Evolutionary conservation across 768 basidiomycete genomes (phyloP).

Genomic region (Leccinum incarnatum): DNA sequence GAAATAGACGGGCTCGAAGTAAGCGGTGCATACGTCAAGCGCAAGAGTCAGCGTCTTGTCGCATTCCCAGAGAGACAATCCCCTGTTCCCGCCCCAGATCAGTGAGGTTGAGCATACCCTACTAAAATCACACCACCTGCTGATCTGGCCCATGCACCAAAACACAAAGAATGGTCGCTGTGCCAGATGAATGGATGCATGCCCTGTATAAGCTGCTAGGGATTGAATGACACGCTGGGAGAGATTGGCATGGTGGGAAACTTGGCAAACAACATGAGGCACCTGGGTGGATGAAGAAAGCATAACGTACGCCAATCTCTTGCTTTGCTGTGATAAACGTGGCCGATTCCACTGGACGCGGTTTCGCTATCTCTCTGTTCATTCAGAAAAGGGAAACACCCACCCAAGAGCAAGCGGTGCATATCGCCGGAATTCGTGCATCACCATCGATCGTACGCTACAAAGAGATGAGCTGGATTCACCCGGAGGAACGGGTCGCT

Average conservation of each 20-base stretch:
- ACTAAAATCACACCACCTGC: constrained; percentile 38
- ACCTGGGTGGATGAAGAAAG: constrained; percentile 5
- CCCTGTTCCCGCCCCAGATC: constrained; percentile 34
- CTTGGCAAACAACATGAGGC: constrained; percentile 33
- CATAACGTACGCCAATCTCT: constrained; percentile 63
- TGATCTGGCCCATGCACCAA: constrained; percentile 75
- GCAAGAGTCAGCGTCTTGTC: constrained; percentile 58
- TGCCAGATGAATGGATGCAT: constrained; percentile 43
- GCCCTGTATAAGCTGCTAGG: constrained; percentile 58
- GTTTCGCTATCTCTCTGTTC: neutral
- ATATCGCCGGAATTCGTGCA: constrained; percentile 64
- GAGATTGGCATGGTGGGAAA: constrained; percentile 58
- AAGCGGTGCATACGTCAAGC: constrained; percentile 57
- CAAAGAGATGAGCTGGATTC: constrained; percentile 1
- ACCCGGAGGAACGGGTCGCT: constrained; percentile 37
- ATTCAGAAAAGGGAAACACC: constrained; percentile 18
- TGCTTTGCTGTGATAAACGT: constrained; percentile 53
- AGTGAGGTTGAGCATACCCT: constrained; percentile 7
- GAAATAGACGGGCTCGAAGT: constrained; percentile 62
- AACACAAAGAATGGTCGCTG: constrained; percentile 66
- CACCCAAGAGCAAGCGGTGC: constrained; percentile 59
- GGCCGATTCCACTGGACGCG: constrained; percentile 40
- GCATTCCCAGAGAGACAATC: constrained; percentile 57
- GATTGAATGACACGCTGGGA: constrained; percentile 59
- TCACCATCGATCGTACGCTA: constrained; percentile 69